Conservation (phyloP, 192 early-diverging fungal genomes). For the Lunasporangiospora selenospora region DNA sequence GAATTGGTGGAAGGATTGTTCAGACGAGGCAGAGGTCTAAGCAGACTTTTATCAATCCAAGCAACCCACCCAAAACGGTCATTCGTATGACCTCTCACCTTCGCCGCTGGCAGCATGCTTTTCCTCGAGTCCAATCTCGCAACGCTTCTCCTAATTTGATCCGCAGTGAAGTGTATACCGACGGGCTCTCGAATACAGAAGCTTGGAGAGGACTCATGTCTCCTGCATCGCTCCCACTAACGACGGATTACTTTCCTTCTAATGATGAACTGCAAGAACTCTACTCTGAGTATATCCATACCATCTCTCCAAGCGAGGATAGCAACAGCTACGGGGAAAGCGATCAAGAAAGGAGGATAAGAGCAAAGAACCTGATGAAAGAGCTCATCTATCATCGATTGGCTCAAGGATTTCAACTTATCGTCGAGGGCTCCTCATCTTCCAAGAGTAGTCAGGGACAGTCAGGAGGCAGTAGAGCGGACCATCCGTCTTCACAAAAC, state of each 20-base stretch:
- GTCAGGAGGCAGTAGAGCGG: no score
- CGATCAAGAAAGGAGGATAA: slow-evolving; percentile 45
- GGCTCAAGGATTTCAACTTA: slow-evolving; percentile 92
- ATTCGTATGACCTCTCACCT: slow-evolving; percentile 69
- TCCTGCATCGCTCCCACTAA: slow-evolving; percentile 93
- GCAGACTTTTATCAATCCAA: slow-evolving; percentile 66
- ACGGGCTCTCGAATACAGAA: slow-evolving; percentile 52
- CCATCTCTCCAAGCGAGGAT: slow-evolving; percentile 64
- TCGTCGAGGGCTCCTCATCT: slow-evolving; percentile 50
- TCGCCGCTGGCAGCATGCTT: slow-evolving; percentile 90
- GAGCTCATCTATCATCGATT: slow-evolving; percentile 92
- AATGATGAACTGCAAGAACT: slow-evolving; percentile 66
- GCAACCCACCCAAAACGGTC: slow-evolving; percentile 66
- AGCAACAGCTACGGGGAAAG: slow-evolving; percentile 50
- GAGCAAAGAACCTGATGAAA: slow-evolving; percentile 64
- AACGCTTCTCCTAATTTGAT: slow-evolving; percentile 53
- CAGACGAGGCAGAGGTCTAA: slow-evolving; percentile 35
- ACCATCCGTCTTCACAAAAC: no score
- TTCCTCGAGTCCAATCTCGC: slow-evolving; percentile 50
- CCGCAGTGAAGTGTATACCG: slow-evolving; percentile 58
- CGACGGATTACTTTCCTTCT: slow-evolving; percentile 84
- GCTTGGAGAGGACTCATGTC: slow-evolving; percentile 93
- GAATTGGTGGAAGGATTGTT: slow-evolving; percentile 31
- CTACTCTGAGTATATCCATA: slow-evolving; percentile 85
- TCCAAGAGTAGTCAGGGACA: no score